Evolutionary conservation across 2,329 filamentous ascomycete genomes (phyloP).

Genomic region (Chrysoporthe austroafricana): DNA sequence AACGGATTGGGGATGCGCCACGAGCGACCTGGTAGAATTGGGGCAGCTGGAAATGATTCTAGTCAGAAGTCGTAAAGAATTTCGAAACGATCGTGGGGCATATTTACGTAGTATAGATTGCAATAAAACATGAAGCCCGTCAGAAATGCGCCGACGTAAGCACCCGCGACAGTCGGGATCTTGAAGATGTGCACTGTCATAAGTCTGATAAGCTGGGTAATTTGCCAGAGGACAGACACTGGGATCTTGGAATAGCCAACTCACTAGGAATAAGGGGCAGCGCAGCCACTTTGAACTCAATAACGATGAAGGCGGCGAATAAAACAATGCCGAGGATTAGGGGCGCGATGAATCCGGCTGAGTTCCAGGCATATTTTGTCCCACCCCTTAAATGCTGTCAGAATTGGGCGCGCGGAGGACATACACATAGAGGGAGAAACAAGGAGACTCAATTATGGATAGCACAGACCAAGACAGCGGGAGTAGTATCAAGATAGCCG

Average conservation of each 20-base stretch:
- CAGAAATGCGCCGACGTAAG: conserved; percentile 24
- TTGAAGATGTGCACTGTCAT: conserved; percentile 28
- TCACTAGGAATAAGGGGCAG: conserved; percentile 9
- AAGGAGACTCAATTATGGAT: background rate
- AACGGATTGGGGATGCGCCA: conserved; percentile 26
- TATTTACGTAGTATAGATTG: conserved; percentile 28
- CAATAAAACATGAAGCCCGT: conserved; percentile 29
- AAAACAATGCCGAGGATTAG: conserved; percentile 18
- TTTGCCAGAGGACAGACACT: background rate
- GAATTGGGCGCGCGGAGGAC: background rate
- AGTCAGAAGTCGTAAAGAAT: background rate
- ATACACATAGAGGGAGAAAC: background rate
- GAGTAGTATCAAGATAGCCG: conserved; percentile 17
- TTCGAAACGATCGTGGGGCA: background rate
- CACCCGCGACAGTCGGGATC: conserved; percentile 21
- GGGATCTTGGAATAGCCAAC: background rate
- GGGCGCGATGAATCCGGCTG: conserved; percentile 22
- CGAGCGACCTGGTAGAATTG: conserved; percentile 31
- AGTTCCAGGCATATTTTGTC: conserved; percentile 24
- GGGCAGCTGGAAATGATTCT: conserved; percentile 14
- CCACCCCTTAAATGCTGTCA: conserved; percentile 19
- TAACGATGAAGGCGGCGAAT: conserved; percentile 22
- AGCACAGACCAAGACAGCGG: conserved; percentile 10
- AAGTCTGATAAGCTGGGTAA: conserved; percentile 7
- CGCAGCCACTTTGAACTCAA: conserved; percentile 18